Conservation (phyloP, 345 rosid species). For the Melaleuca quinquenervia region DNA sequence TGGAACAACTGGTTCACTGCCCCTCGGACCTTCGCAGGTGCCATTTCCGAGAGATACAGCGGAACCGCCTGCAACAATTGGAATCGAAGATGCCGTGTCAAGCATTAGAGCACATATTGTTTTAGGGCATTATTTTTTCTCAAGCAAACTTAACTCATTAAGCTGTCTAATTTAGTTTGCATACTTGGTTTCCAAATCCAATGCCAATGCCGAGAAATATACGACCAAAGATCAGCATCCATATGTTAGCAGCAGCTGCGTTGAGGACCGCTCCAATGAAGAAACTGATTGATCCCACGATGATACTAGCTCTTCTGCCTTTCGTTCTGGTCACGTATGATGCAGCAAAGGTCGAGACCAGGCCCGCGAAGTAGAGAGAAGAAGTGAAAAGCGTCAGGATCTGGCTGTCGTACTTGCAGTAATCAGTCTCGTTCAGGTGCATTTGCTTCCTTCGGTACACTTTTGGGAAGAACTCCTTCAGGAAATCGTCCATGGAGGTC, state of each 20-base stretch:
- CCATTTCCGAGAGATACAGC: slow-evolving; percentile 81
- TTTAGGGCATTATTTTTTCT: neutral
- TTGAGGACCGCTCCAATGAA: slow-evolving; percentile 66
- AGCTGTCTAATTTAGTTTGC: neutral
- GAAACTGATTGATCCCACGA: slow-evolving; percentile 70
- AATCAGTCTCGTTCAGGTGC: slow-evolving; percentile 69
- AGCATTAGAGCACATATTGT: neutral
- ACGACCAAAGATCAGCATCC: slow-evolving; percentile 61
- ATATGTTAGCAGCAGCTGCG: slow-evolving; percentile 52
- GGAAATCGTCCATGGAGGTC: slow-evolving; percentile 95
- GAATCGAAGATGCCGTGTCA: neutral
- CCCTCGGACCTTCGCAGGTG: slow-evolving; percentile 79
- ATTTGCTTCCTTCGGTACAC: slow-evolving; percentile 61
- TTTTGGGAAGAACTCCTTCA: slow-evolving; percentile 60
- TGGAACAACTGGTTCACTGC: slow-evolving; percentile 78
- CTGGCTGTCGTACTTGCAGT: slow-evolving; percentile 86
- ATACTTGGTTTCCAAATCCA: slow-evolving; percentile 85
- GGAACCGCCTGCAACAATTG: slow-evolving; percentile 61
- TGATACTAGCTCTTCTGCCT: slow-evolving; percentile 66
- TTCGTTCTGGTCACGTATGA: slow-evolving; percentile 51
- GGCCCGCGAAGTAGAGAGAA: slow-evolving; percentile 76
- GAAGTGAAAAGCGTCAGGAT: slow-evolving; percentile 79
- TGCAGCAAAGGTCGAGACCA: slow-evolving; percentile 68
- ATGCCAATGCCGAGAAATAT: slow-evolving; percentile 71
- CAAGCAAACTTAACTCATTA: neutral